phyloP scores from a whole-genome alignment of 768 basidiomycete genomes.

The Vararia minispora region DNA sequence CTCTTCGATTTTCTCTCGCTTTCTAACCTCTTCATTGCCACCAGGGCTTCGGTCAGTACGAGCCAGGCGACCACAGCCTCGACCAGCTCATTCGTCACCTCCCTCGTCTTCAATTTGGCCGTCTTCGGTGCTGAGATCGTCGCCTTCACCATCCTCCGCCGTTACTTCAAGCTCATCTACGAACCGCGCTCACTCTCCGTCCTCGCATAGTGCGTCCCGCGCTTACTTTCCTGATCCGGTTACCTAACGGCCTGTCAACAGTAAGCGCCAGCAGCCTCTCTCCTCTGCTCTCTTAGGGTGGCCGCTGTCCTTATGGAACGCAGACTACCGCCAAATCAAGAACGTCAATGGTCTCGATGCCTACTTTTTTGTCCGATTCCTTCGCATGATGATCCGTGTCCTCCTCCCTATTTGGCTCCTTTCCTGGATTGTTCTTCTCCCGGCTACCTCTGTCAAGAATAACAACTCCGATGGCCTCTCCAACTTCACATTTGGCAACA shows the following conservation, averaged over 20 bases:
- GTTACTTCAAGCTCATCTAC: constrained; percentile 82
- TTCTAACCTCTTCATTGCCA: background rate
- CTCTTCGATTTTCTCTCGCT: background rate
- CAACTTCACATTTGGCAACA: constrained; percentile 74
- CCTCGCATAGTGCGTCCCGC: constrained; percentile 29
- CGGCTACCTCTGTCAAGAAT: constrained; percentile 54
- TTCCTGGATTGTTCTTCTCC: constrained; percentile 80
- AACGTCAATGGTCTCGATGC: constrained; percentile 77
- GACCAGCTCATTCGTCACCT: constrained; percentile 70
- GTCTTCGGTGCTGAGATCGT: constrained; percentile 63
- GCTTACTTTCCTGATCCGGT: background rate
- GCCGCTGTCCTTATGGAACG: constrained; percentile 51
- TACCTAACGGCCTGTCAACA: constrained; percentile 17
- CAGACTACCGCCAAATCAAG: constrained; percentile 52
- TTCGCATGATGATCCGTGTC: constrained; percentile 72
- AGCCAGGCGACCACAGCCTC: constrained; percentile 45
- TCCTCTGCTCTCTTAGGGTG: constrained; percentile 42
- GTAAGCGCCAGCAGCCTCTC: constrained; percentile 50
- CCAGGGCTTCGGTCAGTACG: constrained; percentile 31
- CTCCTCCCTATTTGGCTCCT: constrained; percentile 87
- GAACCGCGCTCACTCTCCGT: constrained; percentile 70
- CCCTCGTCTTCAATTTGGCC: constrained; percentile 71
- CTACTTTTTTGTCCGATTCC: constrained; percentile 87
- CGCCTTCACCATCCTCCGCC: constrained; percentile 73
- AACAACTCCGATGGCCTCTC: constrained; percentile 54